These are phyloP conservation scores for Ustilago curta DNA, from an alignment of 1,284 basidiomycete species.

Conservation along the genomic window DNA sequence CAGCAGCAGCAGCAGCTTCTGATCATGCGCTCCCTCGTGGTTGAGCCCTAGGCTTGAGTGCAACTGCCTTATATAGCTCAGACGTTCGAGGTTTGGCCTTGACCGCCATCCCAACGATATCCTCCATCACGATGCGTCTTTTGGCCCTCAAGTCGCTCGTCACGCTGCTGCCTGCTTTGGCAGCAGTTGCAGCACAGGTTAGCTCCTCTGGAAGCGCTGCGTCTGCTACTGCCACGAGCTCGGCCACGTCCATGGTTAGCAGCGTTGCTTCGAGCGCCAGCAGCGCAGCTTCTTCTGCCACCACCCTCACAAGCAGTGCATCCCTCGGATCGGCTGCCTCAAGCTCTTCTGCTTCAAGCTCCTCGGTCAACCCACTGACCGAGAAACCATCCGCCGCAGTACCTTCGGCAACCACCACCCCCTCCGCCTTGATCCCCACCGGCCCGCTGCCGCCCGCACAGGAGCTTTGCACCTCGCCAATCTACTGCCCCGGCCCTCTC, in stretches of 20 bases:
- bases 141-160: slow-evolving; percentile 27
- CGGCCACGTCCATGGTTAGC: slow-evolving; percentile 7
- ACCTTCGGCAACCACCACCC: slow-evolving; percentile 35
- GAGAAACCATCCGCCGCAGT: slow-evolving; percentile 45
- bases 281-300: slow-evolving; percentile 20
- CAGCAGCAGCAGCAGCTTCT: no score
- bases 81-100: background rate
- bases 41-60: no score
- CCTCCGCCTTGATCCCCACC: slow-evolving; percentile 35
- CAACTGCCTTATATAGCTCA: background rate
- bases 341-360: slow-evolving; percentile 20
- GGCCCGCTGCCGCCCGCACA: slow-evolving; percentile 41
- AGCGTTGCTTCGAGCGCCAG: slow-evolving; percentile 8
- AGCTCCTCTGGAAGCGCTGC: slow-evolving; percentile 8
- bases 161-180: slow-evolving; percentile 34
- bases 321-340: no score
- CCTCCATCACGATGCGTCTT: slow-evolving; percentile 26
- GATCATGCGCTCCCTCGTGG: no score
- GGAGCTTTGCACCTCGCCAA: slow-evolving; percentile 51
- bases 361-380: slow-evolving; percentile 33
- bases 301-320: no score
- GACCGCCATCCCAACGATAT: background rate
- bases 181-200: slow-evolving; percentile 37
- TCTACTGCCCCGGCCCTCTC: slow-evolving; percentile 65
- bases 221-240: background rate